Percentiles rank a stretch among this genome's conserved stretches.
Conservation (phyloP, 441 rosid genomes). For the Populus hybrid region DNA sequence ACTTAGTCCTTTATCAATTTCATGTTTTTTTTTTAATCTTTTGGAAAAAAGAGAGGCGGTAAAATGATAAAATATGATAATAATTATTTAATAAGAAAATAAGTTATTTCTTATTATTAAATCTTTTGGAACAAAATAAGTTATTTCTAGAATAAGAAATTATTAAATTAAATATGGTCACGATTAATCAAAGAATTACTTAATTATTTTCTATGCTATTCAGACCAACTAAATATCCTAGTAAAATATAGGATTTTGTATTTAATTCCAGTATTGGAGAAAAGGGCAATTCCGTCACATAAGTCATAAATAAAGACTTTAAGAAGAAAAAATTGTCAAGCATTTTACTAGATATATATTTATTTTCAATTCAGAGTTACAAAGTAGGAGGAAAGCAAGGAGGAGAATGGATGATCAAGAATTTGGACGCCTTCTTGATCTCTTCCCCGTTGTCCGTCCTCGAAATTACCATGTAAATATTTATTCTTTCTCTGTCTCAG, state of each 20-base stretch:
- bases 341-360: neutral
- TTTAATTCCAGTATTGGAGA: neutral
- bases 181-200: neutral
- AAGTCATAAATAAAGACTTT: neutral
- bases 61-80: too few relatives aligned
- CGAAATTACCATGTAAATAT: slow-evolving; percentile 60
- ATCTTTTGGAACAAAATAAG: too few relatives aligned
- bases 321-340: neutral
- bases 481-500: neutral
- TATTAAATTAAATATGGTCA: too few relatives aligned
- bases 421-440: slow-evolving; percentile 67
- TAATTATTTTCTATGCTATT: neutral
- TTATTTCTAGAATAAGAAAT: too few relatives aligned
- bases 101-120: too few relatives aligned
- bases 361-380: neutral
- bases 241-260: neutral
- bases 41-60: neutral
- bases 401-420: slow-evolving; percentile 73
- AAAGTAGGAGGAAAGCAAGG: neutral
- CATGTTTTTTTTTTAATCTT: too few relatives aligned
- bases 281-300: neutral
- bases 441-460: slow-evolving; percentile 82
- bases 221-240: too few relatives aligned
- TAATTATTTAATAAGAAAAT: too few relatives aligned
- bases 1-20: neutral